These are phyloP conservation scores for Nakaseomyces uthaithaninus DNA, from an alignment of 1,139 yeast genomes.

Conservation along the genomic window DNA sequence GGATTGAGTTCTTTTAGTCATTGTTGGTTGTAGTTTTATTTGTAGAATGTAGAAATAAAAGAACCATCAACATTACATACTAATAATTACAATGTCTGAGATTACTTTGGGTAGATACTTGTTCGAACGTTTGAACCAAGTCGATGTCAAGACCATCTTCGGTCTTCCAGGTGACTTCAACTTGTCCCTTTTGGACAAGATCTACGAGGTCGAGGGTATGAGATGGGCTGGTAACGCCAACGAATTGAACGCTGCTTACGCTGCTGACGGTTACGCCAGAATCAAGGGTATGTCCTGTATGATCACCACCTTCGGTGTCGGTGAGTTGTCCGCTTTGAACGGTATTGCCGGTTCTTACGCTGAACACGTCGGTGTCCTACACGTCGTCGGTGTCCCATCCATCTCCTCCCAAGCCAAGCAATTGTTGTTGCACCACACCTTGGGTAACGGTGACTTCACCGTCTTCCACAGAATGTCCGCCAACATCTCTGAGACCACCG, in stretches of 20 bases:
- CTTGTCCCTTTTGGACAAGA: constrained; percentile 52
- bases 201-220: constrained; percentile 51
- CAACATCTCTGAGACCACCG: constrained; percentile 58
- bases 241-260: constrained; percentile 64
- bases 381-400: constrained; percentile 74
- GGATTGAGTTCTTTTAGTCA: too few species aligned
- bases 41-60: neutral
- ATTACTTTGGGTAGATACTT: constrained; percentile 52
- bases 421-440: constrained; percentile 53
- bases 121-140: constrained; percentile 50
- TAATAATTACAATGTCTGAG: constrained; percentile 29
- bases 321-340: constrained; percentile 77
- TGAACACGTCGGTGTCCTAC: constrained; percentile 70
- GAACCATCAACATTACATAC: neutral
- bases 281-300: constrained; percentile 54
- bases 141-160: constrained; percentile 49
- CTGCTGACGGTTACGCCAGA: constrained; percentile 66
- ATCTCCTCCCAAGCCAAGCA: constrained; percentile 57
- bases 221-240: constrained; percentile 68
- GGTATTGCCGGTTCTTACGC: constrained; percentile 80
- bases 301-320: constrained; percentile 74
- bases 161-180: constrained; percentile 70
- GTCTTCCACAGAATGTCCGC: constrained; percentile 71
- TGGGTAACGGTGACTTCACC: constrained; percentile 79
- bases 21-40: too few species aligned